phyloP scores from a whole-genome alignment of 2,329 filamentous ascomycete genomes.

The Drechslerella dactyloides region DNA sequence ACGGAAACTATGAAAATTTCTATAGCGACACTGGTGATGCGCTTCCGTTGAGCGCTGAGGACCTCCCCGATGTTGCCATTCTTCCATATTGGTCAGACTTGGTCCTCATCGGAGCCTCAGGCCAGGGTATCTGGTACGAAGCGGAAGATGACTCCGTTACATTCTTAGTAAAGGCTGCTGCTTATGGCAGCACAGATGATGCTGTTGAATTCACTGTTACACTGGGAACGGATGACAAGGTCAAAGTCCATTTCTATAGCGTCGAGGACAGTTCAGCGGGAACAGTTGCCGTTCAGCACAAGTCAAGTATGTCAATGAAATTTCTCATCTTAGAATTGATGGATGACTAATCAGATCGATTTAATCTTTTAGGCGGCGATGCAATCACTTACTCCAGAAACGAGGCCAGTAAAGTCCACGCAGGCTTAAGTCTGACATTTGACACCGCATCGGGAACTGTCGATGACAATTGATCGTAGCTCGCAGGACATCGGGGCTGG shows the following conservation, averaged over 20 bases:
- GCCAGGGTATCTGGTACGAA: slow-evolving; percentile 42
- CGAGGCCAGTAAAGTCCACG: neutral
- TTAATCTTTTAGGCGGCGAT: neutral
- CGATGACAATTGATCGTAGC: too few relatives aligned
- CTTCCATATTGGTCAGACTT: slow-evolving; percentile 45
- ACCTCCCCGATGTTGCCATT: slow-evolving; percentile 39
- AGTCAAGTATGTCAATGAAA: slow-evolving; percentile 34
- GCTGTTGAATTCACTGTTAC: slow-evolving; percentile 36
- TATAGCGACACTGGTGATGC: slow-evolving; percentile 23
- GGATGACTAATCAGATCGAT: neutral
- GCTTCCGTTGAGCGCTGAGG: slow-evolving; percentile 18
- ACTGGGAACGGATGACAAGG: slow-evolving; percentile 18
- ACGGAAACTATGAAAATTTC: slow-evolving; percentile 29
- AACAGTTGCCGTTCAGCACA: slow-evolving; percentile 30
- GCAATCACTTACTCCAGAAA: neutral
- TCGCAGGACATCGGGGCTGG: too few relatives aligned
- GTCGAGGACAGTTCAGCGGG: slow-evolving; percentile 19
- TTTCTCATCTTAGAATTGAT: neutral
- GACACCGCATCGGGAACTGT: too few relatives aligned
- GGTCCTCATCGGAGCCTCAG: slow-evolving; percentile 11
- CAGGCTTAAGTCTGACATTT: too few relatives aligned
- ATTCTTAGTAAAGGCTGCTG: slow-evolving; percentile 30
- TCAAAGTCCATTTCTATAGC: slow-evolving; percentile 19
- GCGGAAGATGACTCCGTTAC: slow-evolving; percentile 2
- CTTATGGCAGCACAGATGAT: slow-evolving; percentile 10